Conservation (phyloP, 257 asterid genomes). For the Nicotiana tomentosiformis region DNA sequence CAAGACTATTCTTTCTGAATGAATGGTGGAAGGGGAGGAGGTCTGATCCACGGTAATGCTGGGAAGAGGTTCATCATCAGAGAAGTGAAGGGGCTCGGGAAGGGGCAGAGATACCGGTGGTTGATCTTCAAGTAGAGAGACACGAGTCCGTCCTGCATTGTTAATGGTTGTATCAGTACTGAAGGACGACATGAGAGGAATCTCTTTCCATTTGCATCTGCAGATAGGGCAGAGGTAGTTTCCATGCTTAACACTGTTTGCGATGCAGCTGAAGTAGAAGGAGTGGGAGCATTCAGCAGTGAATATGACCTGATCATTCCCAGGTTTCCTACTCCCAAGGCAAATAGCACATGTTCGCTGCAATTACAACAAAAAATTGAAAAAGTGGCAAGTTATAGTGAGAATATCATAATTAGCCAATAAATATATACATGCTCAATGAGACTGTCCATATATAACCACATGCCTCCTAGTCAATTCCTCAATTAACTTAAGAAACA, state of each 20-base stretch:
- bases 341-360: conserved; percentile 35
- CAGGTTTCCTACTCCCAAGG: conserved; percentile 20
- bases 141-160: conserved; percentile 10
- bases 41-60: not conserved
- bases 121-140: conserved; percentile 17
- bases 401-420: not conserved
- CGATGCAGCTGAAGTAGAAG: conserved; percentile 32
- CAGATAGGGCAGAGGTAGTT: conserved; percentile 31
- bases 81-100: conserved; percentile 12
- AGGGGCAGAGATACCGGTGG: not conserved
- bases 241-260: conserved; percentile 30
- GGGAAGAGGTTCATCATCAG: conserved; percentile 33
- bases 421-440: not conserved
- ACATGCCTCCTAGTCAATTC: not conserved
- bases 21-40: not conserved
- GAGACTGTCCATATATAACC: not conserved
- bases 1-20: conserved; percentile 1
- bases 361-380: not conserved
- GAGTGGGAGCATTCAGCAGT: not conserved
- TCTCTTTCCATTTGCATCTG: conserved; percentile 30
- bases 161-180: conserved; percentile 3
- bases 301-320: conserved; percentile 33
- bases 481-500: not conserved
- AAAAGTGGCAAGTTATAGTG: not conserved
- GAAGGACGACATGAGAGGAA: conserved; percentile 18